Evolutionary conservation across 1,284 basidiomycete genomes (phyloP).

Genomic region (Trichosporon sp.): DNA sequence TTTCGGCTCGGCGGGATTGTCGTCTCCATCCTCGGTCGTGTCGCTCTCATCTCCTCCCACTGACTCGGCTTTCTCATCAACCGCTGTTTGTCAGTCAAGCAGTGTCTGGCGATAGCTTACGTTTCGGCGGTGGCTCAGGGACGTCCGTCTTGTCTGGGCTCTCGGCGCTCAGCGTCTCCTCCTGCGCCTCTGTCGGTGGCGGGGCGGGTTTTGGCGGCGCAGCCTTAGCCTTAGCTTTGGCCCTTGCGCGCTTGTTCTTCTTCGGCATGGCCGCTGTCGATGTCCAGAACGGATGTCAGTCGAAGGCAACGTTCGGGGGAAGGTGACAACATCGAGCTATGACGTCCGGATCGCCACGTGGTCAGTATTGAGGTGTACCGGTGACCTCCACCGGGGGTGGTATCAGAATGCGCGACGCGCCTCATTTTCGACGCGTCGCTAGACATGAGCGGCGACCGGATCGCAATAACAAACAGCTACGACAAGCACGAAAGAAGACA

Average conservation of each 20-base stretch:
- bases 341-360: background rate
- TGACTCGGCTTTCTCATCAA: background rate
- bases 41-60: background rate
- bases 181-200: background rate
- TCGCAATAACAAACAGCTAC: background rate
- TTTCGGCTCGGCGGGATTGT: background rate
- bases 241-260: conserved; percentile 7
- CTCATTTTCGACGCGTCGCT: conserved; percentile 18
- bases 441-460: conserved; percentile 3
- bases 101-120: too few species aligned
- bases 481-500: too few species aligned
- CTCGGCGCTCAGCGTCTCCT: background rate
- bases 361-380: background rate
- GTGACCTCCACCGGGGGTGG: background rate
- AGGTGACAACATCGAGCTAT: conserved; percentile 11
- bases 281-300: background rate
- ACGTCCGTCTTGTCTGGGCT: background rate
- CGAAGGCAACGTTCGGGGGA: background rate
- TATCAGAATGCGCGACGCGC: conserved; percentile 20
- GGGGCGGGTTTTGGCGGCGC: background rate
- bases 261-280: conserved; percentile 1
- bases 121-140: background rate
- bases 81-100: too few species aligned
- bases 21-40: background rate
- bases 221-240: background rate